These are phyloP conservation scores for Colletotrichum filicis DNA, from an alignment of 2,329 filamentous ascomycete species.

Conservation along the genomic window DNA sequence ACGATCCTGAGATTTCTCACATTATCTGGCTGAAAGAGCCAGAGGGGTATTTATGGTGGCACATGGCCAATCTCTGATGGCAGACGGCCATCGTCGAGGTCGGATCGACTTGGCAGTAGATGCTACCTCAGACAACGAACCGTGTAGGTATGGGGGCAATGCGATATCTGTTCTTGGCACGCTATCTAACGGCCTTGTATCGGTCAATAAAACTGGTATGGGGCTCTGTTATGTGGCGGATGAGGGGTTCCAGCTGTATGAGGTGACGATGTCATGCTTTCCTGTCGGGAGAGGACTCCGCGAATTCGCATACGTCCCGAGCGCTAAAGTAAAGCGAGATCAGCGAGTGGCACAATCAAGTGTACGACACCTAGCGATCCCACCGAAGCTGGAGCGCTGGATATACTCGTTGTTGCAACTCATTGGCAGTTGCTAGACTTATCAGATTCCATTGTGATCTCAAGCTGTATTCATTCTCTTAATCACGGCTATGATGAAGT, in stretches of 20 bases:
- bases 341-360: neutral
- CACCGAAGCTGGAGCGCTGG: too few relatives aligned
- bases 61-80: neutral
- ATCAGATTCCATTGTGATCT: too few relatives aligned
- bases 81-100: neutral
- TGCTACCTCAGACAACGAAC: neutral
- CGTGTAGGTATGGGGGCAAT: neutral
- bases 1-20: accelerated
- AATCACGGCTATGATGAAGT: too few relatives aligned
- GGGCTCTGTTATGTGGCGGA: neutral
- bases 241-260: neutral
- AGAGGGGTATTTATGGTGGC: slow-evolving; percentile 7
- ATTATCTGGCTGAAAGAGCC: neutral
- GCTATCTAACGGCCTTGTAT: slow-evolving; percentile 20
- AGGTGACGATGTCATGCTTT: neutral
- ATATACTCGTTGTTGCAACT: neutral
- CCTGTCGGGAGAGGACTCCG: neutral
- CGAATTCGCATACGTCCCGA: too few relatives aligned
- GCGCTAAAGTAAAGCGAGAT: neutral
- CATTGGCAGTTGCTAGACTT: too few relatives aligned
- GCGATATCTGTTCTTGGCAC: slow-evolving; percentile 14
- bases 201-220: neutral
- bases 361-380: neutral
- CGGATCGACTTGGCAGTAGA: neutral
- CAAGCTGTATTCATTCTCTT: too few relatives aligned